These are phyloP conservation scores for Phialophora tarda DNA, from an alignment of 2,329 filamentous ascomycete genomes.

Conservation along the genomic window DNA sequence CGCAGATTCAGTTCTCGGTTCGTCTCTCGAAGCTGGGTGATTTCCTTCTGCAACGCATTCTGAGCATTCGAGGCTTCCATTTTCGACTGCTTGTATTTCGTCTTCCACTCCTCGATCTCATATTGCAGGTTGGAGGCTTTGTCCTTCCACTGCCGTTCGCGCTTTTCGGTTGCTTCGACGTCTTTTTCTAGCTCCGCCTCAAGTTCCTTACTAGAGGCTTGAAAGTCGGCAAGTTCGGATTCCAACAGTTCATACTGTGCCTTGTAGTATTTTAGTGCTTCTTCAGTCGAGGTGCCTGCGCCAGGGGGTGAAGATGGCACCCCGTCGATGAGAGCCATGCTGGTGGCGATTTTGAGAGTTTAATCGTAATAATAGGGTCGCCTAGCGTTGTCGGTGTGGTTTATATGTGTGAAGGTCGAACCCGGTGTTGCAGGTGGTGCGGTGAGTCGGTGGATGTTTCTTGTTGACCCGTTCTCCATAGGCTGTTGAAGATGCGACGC, in stretches of 20 bases:
- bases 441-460: slow-evolving; percentile 7
- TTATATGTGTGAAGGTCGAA: neutral
- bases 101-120: slow-evolving; percentile 98
- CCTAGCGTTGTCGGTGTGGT: neutral
- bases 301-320: slow-evolving; percentile 48
- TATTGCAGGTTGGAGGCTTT: slow-evolving; percentile 84
- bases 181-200: slow-evolving; percentile 96
- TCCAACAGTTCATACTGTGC: slow-evolving; percentile 92
- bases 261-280: slow-evolving; percentile 93
- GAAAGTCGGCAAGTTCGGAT: slow-evolving; percentile 89
- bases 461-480: slow-evolving; percentile 10
- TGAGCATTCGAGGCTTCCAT: slow-evolving; percentile 83
- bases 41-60: slow-evolving; percentile 88
- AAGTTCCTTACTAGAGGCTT: slow-evolving; percentile 89
- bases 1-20: slow-evolving; percentile 81
- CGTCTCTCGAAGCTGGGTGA: slow-evolving; percentile 84
- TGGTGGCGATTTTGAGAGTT: slow-evolving; percentile 16
- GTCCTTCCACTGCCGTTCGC: slow-evolving; percentile 82
- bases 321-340: slow-evolving; percentile 30
- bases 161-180: slow-evolving; percentile 91
- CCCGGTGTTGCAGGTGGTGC: slow-evolving; percentile 2
- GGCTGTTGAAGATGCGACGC: slow-evolving; percentile 11
- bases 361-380: slow-evolving; percentile 13
- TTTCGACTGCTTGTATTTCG: slow-evolving; percentile 96
- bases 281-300: slow-evolving; percentile 59